Base-by-base conservation (phyloP, 2,329 filamentous ascomycete species). In the Ophiostoma populinum region DNA sequence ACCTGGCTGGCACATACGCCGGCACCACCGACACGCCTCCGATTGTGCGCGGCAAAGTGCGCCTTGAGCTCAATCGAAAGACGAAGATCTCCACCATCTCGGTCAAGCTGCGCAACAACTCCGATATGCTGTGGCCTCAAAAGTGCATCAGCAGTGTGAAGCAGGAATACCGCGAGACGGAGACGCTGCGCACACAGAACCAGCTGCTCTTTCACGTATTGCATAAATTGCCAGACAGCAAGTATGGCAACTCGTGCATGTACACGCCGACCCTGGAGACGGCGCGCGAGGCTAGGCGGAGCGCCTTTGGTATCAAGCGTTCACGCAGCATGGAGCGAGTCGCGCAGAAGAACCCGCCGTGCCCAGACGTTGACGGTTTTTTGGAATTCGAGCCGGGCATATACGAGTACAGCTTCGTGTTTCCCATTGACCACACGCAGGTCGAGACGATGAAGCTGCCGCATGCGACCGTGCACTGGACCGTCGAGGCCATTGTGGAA, bases 81-180 rank as follows among this genome's bases (percentile, higher is more conserved):
- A 81, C 44, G 74, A 98, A 98, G 57, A 75, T 98, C 45, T 94
- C 93, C 60, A 78, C 82, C 4, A 70, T 98, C 17, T 85, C 80
- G 6, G 63, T 98, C 35, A 87, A 81, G 47, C 80, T 98, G 46
- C 70, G 76, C 26, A 90, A 87, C 20, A 78, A 75, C 50, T 82
- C 85, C 3, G 71, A 79, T 43, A 95, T 90, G 2, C 85, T 93
- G 50, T 98, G 90, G 90, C 87, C 90, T 7, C 12, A 90, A 95
- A 59, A 83, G 85, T 34, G 90, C 95, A 20, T 87, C 90, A 3
- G 85, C 86, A 0, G 30, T 10, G 67, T 77, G 38, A 93, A 92
- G 54, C 67, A 77, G 1, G 80, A 92, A 26, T 74, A 82, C 35
- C 78, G 73, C 47, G 85, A 95, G 50, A 80, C 82, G 42, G 80